Base-by-base conservation (phyloP, 139 green algal species). In the Chlamydomonas sphaeroides region DNA sequence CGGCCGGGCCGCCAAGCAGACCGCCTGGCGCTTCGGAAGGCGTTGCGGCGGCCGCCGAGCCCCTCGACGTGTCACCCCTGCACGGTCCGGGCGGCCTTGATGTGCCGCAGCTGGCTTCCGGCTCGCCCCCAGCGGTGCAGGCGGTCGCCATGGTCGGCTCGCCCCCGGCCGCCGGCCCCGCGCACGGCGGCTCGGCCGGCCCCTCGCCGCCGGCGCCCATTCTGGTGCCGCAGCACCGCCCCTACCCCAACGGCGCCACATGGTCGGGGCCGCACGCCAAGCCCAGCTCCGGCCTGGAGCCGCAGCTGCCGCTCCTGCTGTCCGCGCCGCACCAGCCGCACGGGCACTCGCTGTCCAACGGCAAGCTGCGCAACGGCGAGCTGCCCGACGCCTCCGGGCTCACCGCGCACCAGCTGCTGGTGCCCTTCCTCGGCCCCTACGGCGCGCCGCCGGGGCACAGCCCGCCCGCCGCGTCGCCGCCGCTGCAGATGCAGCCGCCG, bases 321-420 rank as follows among this genome's bases (percentile, higher is more conserved):
- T 39, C 39, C 28, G 1, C 15, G 32, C 45, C 21, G 15, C 61
- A 81, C 61, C 61, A 72, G 33, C 11, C 36, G 0, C 30, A 5
- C 21, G 21, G 65, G 5, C 72, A 68, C 26, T 5, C 61, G 42
- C 42, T 72, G n/a, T 62, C 65, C 35, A 82, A 82, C 59, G 75
- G 75, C 10, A 82, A 82, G 75, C 15, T 72, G 18, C 75, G 75
- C 0, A 82, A 82, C 63, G 75, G 75, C 14, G 75, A 82, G 59
- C 1, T 65, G 21, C 30, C 28, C 0, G 75, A 72, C 48, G 18
- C 59, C 3, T 8, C 61, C 18, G 32, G 7, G 4, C 39, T 49
- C 2, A 11, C 7, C 35, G 17, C 39, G 61, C 62, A 72, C 62
- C 75, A 65, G 61, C n/a, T 82, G 26, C 17, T 57, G 28, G n/a